A percentile compares a stretch with the other conserved stretches of the same genome.
Conservation (phyloP, 2,329 filamentous ascomycete species). For the Exophiala spinifera region DNA sequence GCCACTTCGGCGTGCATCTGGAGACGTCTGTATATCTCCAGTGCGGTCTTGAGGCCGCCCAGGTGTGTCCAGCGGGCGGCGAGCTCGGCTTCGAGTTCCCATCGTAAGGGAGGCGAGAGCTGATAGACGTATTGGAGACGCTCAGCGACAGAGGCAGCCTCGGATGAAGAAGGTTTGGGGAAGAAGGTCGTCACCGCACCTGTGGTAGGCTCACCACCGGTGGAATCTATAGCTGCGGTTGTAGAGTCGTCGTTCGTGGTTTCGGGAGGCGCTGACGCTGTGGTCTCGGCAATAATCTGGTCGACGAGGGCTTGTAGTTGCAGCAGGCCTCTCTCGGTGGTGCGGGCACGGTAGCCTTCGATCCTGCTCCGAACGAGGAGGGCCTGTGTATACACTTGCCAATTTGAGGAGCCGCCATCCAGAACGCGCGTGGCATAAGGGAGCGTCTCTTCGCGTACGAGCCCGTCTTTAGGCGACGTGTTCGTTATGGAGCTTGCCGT, state of each 20-base stretch:
- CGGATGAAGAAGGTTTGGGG: constrained; percentile 54
- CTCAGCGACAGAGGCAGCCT: constrained; percentile 55
- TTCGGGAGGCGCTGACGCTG: constrained; percentile 38
- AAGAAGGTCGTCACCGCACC: constrained; percentile 73
- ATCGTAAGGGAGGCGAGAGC: constrained; percentile 77
- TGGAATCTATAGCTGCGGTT: constrained; percentile 27
- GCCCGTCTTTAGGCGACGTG: constrained; percentile 74
- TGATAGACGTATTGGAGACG: constrained; percentile 81
- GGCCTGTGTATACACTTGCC: constrained; percentile 96
- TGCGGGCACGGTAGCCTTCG: constrained; percentile 81
- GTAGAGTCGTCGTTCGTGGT: background rate
- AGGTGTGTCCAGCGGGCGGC: constrained; percentile 88
- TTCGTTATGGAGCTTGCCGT: constrained; percentile 86
- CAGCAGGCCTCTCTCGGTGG: constrained; percentile 81
- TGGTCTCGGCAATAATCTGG: constrained; percentile 86
- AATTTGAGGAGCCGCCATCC: constrained; percentile 85
- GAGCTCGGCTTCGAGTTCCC: constrained; percentile 91
- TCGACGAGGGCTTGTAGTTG: constrained; percentile 95
- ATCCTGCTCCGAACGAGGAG: constrained; percentile 85
- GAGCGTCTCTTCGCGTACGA: constrained; percentile 89
- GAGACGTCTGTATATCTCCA: constrained; percentile 93
- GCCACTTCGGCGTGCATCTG: constrained; percentile 95
- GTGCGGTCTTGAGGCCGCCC: constrained; percentile 80
- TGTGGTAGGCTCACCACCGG: too few relatives aligned
- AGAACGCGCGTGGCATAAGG: constrained; percentile 88